A percentile compares a stretch with the other conserved stretches of the same genome.
Evolutionary conservation across 352 stramenopile species (phyloP).

Genomic region (Globisporangium apiculatum): DNA sequence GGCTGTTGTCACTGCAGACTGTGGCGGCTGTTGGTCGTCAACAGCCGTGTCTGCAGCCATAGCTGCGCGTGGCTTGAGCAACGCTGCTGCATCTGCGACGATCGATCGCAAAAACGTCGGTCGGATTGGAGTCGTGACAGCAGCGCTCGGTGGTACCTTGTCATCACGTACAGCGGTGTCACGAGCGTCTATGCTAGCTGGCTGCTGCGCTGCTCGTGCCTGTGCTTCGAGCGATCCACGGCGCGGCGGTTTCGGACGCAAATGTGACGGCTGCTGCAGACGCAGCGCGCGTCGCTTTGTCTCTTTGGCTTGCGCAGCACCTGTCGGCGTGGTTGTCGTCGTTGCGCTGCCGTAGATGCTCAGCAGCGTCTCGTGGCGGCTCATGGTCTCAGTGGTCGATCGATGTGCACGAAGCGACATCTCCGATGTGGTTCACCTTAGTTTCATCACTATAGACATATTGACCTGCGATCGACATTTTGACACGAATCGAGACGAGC

Average conservation of each 20-base stretch:
- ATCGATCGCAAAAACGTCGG: too few species aligned
- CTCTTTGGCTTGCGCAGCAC: neutral
- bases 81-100: too few species aligned
- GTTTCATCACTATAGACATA: too few species aligned
- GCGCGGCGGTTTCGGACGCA: neutral
- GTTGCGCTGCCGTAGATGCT: constrained; percentile 22
- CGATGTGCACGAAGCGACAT: neutral
- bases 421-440: neutral
- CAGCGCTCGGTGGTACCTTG: too few species aligned
- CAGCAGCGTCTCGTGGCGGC: constrained; percentile 24
- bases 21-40: neutral
- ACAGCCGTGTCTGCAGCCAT: too few species aligned
- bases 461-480: too few species aligned
- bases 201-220: too few species aligned
- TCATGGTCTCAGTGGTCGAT: constrained; percentile 2
- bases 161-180: too few species aligned
- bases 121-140: too few species aligned
- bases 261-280: neutral
- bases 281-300: constrained; percentile 2
- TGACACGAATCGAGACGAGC: too few species aligned
- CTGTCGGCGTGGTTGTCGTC: neutral
- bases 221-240: neutral
- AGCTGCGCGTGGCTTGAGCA: too few species aligned
- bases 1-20: neutral
- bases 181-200: too few species aligned